Evolutionary conservation across 306 rosid species (phyloP).

Genomic region (Quercus wislizeni): DNA sequence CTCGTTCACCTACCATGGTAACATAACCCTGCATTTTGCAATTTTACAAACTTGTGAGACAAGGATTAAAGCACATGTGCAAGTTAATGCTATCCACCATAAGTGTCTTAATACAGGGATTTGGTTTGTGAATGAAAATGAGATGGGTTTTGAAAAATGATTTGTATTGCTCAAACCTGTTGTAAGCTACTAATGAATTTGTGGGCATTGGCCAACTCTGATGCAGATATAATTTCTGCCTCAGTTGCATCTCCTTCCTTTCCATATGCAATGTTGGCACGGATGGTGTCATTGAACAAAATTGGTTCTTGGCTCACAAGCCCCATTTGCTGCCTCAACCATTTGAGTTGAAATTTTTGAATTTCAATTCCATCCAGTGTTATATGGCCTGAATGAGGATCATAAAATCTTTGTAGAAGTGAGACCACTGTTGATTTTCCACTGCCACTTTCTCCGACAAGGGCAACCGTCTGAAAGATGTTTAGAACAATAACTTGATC

Average conservation of each 20-base stretch:
- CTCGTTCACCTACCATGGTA: constrained; percentile 54
- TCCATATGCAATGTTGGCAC: constrained; percentile 64
- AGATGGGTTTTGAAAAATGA: not conserved
- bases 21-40: constrained; percentile 51
- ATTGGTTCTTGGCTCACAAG: constrained; percentile 70
- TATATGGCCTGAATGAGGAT: constrained; percentile 62
- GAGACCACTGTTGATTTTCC: constrained; percentile 67
- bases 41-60: not conserved
- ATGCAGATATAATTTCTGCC: constrained; percentile 58
- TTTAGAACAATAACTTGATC: not conserved
- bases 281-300: constrained; percentile 53
- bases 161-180: constrained; percentile 27
- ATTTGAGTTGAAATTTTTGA: constrained; percentile 47
- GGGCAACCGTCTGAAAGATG: constrained; percentile 50
- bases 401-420: constrained; percentile 59
- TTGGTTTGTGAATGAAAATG: not conserved
- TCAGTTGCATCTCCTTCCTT: constrained; percentile 59
- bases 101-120: not conserved
- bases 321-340: constrained; percentile 71
- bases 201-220: constrained; percentile 63
- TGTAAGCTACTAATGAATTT: constrained; percentile 66
- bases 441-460: constrained; percentile 76
- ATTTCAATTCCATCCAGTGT: constrained; percentile 53
- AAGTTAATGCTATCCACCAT: not conserved
- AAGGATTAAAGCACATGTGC: not conserved